Evolutionary conservation across 208 protist species (phyloP).

Genomic region (Leishmania lainsoni): DNA sequence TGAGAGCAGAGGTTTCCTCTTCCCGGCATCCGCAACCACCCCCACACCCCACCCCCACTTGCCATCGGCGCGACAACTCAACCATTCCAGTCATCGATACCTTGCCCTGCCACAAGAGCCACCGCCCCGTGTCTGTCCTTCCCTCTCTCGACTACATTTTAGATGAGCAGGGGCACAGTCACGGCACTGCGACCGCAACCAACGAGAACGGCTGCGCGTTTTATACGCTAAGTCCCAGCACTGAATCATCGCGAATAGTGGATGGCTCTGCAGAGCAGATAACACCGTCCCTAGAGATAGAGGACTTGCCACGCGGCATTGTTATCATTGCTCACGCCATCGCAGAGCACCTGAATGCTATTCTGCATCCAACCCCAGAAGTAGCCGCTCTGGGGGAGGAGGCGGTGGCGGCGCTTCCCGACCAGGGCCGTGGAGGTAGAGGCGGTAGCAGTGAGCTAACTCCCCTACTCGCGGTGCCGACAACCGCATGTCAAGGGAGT

Average conservation of each 20-base stretch:
- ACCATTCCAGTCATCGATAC: constrained; percentile 20
- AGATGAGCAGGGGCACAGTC: constrained; percentile 9
- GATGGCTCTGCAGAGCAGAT: background rate
- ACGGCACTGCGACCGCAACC: background rate
- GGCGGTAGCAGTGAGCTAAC: background rate
- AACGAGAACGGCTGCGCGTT: background rate
- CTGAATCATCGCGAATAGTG: constrained; percentile 8
- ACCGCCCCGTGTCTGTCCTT: constrained; percentile 4
- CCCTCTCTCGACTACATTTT: background rate
- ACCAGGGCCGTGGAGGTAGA: background rate
- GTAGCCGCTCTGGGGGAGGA: constrained; percentile 19
- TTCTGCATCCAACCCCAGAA: constrained; percentile 21
- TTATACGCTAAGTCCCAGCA: background rate
- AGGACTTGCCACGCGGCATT: constrained; percentile 20
- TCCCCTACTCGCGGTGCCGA: background rate
- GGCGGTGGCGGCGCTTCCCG: background rate
- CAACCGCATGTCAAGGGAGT: background rate
- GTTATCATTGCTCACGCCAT: constrained; percentile 21
- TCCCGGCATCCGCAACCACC: background rate
- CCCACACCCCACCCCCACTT: background rate
- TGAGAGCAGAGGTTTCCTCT: background rate
- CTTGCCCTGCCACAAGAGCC: constrained; percentile 1
- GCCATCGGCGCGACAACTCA: background rate
- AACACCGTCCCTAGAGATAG: constrained; percentile 1
- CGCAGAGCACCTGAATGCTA: constrained; percentile 17